Percentiles rank a stretch among this genome's conserved stretches.
phyloP scores from a whole-genome alignment of 2,329 filamentous ascomycete genomes.

The Didymella pomorum region DNA sequence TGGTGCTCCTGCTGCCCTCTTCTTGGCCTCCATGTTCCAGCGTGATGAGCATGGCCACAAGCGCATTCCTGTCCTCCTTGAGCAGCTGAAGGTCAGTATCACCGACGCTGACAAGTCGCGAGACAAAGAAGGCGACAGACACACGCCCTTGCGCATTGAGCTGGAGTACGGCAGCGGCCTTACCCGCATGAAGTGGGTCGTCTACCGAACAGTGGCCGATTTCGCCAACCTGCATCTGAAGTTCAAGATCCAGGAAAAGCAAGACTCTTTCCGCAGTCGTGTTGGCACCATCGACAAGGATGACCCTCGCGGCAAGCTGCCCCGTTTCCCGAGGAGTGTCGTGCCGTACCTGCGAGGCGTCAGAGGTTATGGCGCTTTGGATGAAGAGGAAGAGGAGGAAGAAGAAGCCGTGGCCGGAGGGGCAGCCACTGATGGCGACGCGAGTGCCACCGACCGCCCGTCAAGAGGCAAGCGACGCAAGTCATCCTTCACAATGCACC shows the following conservation, averaged over 20 bases:
- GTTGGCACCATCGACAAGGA: constrained; percentile 59
- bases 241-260: constrained; percentile 86
- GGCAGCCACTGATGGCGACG: constrained; percentile 69
- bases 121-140: constrained; percentile 62
- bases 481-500: constrained; percentile 64
- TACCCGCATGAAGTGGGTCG: constrained; percentile 95
- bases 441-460: constrained; percentile 71
- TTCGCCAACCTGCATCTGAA: constrained; percentile 93
- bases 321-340: constrained; percentile 86
- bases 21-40: constrained; percentile 97
- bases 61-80: constrained; percentile 90
- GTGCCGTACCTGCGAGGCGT: constrained; percentile 89
- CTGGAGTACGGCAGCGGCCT: constrained; percentile 95
- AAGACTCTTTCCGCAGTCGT: constrained; percentile 79
- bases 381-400: constrained; percentile 78
- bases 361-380: constrained; percentile 66
- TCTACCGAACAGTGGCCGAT: constrained; percentile 85
- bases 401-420: constrained; percentile 61
- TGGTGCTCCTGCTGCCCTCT: constrained; percentile 89
- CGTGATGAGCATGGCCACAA: constrained; percentile 95
- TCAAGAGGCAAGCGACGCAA: constrained; percentile 62
- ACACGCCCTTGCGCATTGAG: constrained; percentile 89
- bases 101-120: constrained; percentile 71
- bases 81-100: constrained; percentile 90
- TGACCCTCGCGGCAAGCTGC: constrained; percentile 76